Evolutionary conservation across 1,284 basidiomycete species (phyloP).

Genomic region (Cystobasidium slooffiae): DNA sequence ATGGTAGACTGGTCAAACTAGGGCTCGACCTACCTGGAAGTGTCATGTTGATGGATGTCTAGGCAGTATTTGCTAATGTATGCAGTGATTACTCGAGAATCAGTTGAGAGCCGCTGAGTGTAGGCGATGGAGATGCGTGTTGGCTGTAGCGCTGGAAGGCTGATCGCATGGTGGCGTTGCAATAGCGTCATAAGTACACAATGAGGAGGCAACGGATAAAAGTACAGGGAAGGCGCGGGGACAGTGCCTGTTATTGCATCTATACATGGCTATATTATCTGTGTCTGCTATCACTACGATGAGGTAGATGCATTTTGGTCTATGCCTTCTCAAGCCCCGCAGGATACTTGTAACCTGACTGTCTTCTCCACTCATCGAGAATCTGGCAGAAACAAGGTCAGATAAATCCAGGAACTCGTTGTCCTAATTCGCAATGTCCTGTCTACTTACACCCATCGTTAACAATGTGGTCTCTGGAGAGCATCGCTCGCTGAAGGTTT

Average conservation of each 20-base stretch:
- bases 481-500: conserved; percentile 55
- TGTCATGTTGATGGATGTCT: conserved; percentile 25
- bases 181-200: conserved; percentile 1
- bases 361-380: conserved; percentile 57
- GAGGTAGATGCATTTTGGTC: neutral
- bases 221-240: too few species aligned
- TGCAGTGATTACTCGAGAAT: neutral
- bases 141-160: neutral
- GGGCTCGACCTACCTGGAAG: conserved; percentile 26
- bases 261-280: too few species aligned
- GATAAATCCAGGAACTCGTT: neutral
- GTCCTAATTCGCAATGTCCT: neutral
- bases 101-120: neutral
- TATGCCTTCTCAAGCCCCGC: conserved; percentile 55
- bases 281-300: neutral
- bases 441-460: conserved; percentile 55
- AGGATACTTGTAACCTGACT: conserved; percentile 56
- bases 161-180: neutral
- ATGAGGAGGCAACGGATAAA: neutral
- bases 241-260: too few species aligned
- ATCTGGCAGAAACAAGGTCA: conserved; percentile 48
- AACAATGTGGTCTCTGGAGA: conserved; percentile 55
- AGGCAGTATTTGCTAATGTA: neutral
- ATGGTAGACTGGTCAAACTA: neutral
- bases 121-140: neutral